A percentile compares a stretch with the other conserved stretches of the same genome.
Evolutionary conservation across 495 filamentous ascomycete species (phyloP).

Genomic region (Aspergillus wentii): DNA sequence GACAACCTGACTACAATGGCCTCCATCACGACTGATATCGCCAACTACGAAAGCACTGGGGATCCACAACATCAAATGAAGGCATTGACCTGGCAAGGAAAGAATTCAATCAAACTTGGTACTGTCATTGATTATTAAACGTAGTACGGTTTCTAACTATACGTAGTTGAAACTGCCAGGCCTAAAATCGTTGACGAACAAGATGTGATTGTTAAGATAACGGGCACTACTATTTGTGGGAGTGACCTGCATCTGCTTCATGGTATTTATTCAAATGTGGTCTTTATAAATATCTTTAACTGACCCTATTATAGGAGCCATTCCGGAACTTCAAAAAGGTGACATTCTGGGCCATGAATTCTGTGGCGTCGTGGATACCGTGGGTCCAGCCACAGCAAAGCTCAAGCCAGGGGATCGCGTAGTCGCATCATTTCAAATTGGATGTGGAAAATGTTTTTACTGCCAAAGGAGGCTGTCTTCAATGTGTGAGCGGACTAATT

Average conservation of each 20-base stretch:
- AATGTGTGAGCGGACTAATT: slow-evolving; percentile 75
- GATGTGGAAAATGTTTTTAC: slow-evolving; percentile 63
- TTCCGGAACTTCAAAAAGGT: slow-evolving; percentile 72
- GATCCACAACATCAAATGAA: neutral
- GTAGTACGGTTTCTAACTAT: neutral
- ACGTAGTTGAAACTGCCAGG: slow-evolving; percentile 55
- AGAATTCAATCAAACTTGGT: slow-evolving; percentile 32
- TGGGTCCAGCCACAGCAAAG: slow-evolving; percentile 56
- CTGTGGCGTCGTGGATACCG: slow-evolving; percentile 73
- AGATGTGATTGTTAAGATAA: slow-evolving; percentile 83
- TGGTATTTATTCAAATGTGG: slow-evolving; percentile 23
- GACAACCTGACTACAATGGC: too few species aligned
- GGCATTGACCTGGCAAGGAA: slow-evolving; percentile 30
- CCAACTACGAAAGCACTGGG: slow-evolving; percentile 9
- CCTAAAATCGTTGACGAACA: slow-evolving; percentile 65
- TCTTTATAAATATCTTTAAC: neutral
- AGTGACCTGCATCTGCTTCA: slow-evolving; percentile 82
- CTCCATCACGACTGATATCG: slow-evolving; percentile 11
- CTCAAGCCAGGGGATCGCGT: slow-evolving; percentile 73
- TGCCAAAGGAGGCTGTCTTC: slow-evolving; percentile 72
- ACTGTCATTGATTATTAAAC: slow-evolving; percentile 9
- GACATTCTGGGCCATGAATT: slow-evolving; percentile 92
- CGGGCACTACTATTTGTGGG: slow-evolving; percentile 83
- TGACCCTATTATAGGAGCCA: slow-evolving; percentile 31
- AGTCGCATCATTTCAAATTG: slow-evolving; percentile 85